Evolutionary conservation across 2,329 filamentous ascomycete species (phyloP).

Genomic region (Colletotrichum higginsianum): DNA sequence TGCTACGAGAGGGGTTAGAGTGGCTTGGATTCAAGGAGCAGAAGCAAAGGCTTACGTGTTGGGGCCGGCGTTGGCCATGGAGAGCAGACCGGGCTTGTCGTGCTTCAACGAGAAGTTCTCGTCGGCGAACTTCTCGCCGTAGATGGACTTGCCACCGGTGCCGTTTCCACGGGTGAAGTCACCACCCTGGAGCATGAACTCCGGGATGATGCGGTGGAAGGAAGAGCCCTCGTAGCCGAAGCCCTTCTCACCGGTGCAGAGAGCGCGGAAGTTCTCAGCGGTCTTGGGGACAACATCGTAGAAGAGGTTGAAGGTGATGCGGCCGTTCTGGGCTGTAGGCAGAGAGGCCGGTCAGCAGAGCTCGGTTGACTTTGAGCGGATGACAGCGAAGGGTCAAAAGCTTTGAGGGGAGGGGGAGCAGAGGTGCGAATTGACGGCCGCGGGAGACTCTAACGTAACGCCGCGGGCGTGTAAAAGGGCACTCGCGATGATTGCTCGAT

Average conservation of each 20-base stretch:
- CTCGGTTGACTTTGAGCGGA: neutral
- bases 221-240: slow-evolving; percentile 86
- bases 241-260: slow-evolving; percentile 86
- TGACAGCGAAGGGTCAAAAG: neutral
- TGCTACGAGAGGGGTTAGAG: slow-evolving; percentile 72
- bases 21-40: neutral
- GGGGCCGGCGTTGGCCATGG: slow-evolving; percentile 95
- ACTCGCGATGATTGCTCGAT: slow-evolving; percentile 17
- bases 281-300: slow-evolving; percentile 91
- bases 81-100: slow-evolving; percentile 82
- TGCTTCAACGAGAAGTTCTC: slow-evolving; percentile 91
- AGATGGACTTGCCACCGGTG: slow-evolving; percentile 94
- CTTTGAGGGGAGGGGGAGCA: neutral
- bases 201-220: slow-evolving; percentile 94
- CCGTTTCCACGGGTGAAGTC: slow-evolving; percentile 95
- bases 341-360: slow-evolving; percentile 39
- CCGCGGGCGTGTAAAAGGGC: neutral
- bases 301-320: slow-evolving; percentile 92
- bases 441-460: neutral
- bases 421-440: neutral
- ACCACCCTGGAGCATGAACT: slow-evolving; percentile 97
- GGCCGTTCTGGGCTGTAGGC: slow-evolving; percentile 76
- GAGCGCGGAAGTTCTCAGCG: slow-evolving; percentile 84
- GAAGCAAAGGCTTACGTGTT: slow-evolving; percentile 78
- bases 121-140: slow-evolving; percentile 93